A percentile compares a stretch with the other conserved stretches of the same genome.
These are phyloP conservation scores for Takashimella koratensis DNA, from an alignment of 1,284 basidiomycete genomes.

Conservation along the genomic window DNA sequence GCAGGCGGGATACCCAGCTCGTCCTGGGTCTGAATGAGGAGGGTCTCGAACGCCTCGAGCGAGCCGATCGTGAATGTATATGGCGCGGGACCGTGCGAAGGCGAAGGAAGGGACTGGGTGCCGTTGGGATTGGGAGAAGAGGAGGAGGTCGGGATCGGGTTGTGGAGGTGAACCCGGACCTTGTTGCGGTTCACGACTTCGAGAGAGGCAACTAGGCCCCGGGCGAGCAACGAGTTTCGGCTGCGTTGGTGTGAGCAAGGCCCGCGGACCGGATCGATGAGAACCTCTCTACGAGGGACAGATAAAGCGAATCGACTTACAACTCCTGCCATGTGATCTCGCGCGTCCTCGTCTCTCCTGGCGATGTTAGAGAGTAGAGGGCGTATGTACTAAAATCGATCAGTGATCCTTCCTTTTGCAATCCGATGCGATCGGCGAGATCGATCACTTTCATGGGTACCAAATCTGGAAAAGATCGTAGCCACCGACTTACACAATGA, in stretches of 20 bases:
- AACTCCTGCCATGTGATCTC: conserved; percentile 99
- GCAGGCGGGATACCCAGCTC: conserved; percentile 87
- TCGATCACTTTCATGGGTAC: background rate
- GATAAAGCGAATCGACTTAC: conserved; percentile 30
- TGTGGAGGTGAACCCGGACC: conserved; percentile 56
- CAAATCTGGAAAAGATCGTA: background rate
- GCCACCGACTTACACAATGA: conserved; percentile 29
- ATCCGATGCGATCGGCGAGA: too few relatives aligned
- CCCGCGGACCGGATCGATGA: too few relatives aligned
- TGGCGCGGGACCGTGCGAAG: conserved; percentile 46
- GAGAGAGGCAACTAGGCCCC: conserved; percentile 92
- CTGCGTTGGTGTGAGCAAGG: too few relatives aligned
- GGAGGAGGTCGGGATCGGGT: conserved; percentile 31
- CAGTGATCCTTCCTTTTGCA: too few relatives aligned
- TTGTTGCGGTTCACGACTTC: conserved; percentile 87
- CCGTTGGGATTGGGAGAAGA: conserved; percentile 15
- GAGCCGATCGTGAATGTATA: conserved; percentile 98
- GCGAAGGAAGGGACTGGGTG: conserved; percentile 27
- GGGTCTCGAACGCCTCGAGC: conserved; percentile 93
- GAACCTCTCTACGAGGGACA: too few relatives aligned
- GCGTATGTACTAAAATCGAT: conserved; percentile 38
- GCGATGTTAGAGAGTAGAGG: conserved; percentile 38
- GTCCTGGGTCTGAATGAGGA: conserved; percentile 86
- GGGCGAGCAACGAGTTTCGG: conserved; percentile 89
- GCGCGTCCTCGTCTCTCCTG: conserved; percentile 51